Percentiles rank a stretch among this genome's conserved stretches.
phyloP scores from a whole-genome alignment of 345 rosid genomes.

The Eucalyptus camaldulensis region DNA sequence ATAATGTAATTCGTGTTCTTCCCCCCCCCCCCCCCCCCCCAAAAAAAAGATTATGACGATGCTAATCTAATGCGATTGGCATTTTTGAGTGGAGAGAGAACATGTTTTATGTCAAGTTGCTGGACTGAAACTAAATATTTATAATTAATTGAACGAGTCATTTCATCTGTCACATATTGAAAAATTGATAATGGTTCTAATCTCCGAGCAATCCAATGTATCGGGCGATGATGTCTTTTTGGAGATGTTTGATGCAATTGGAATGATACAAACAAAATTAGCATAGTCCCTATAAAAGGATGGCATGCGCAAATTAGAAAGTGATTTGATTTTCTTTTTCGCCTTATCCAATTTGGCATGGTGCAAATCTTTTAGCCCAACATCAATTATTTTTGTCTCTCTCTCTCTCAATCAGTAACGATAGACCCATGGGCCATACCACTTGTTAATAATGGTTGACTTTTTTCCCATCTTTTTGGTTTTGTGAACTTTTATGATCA shows the following conservation, averaged over 20 bases:
- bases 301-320: rapidly evolving
- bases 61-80: neutral
- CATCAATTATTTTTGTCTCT: neutral
- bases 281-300: neutral
- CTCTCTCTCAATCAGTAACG: neutral
- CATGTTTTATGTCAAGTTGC: neutral
- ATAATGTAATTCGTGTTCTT: neutral
- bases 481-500: neutral
- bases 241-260: neutral
- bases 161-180: rapidly evolving
- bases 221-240: rapidly evolving
- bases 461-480: neutral
- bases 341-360: neutral
- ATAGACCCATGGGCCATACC: neutral
- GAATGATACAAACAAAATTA: neutral
- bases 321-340: neutral
- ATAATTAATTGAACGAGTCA: rapidly evolving
- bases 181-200: rapidly evolving
- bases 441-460: neutral
- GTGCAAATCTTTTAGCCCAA: neutral
- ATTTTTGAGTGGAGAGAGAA: neutral
- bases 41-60: neutral
- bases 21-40: too few species aligned
- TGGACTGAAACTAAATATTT: neutral
- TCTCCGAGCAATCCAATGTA: rapidly evolving